phyloP scores from a whole-genome alignment of 495 filamentous ascomycete species.

The Massariosphaeria phaeospora region DNA sequence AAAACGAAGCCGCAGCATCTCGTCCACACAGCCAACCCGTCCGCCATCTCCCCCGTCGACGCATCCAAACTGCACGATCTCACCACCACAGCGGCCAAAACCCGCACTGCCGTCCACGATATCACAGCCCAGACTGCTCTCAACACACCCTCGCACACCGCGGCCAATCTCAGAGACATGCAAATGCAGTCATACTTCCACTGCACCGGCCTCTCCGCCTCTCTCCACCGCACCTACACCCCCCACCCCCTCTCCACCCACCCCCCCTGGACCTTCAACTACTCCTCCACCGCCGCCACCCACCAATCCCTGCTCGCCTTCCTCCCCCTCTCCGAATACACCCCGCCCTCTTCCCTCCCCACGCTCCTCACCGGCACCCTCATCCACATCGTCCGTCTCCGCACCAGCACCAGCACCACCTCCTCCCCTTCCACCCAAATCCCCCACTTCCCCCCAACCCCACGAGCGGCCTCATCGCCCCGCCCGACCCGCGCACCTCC shows the following conservation, averaged over 20 bases:
- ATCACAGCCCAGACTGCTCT: constrained; percentile 7
- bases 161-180: constrained; percentile 69
- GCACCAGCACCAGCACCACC: constrained; percentile 7
- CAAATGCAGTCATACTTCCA: constrained; percentile 75
- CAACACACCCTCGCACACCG: constrained; percentile 48
- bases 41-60: neutral
- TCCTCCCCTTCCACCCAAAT: constrained; percentile 27
- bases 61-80: neutral
- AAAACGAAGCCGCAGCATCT: constrained; percentile 61
- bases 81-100: neutral
- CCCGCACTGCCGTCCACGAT: constrained; percentile 3
- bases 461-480: neutral
- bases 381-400: constrained; percentile 22
- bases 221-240: constrained; percentile 48
- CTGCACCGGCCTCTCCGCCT: neutral
- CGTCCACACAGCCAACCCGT: constrained; percentile 47
- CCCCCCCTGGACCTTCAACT: constrained; percentile 53
- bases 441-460: constrained; percentile 16
- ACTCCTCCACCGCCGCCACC: constrained; percentile 41
- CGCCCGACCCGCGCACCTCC: constrained; percentile 14
- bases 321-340: constrained; percentile 14
- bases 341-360: neutral
- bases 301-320: constrained; percentile 18
- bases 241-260: constrained; percentile 45
- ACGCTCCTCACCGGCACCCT: constrained; percentile 16